phyloP scores from a whole-genome alignment of 2,329 filamentous ascomycete species.

The Ophiostoma sp. region DNA sequence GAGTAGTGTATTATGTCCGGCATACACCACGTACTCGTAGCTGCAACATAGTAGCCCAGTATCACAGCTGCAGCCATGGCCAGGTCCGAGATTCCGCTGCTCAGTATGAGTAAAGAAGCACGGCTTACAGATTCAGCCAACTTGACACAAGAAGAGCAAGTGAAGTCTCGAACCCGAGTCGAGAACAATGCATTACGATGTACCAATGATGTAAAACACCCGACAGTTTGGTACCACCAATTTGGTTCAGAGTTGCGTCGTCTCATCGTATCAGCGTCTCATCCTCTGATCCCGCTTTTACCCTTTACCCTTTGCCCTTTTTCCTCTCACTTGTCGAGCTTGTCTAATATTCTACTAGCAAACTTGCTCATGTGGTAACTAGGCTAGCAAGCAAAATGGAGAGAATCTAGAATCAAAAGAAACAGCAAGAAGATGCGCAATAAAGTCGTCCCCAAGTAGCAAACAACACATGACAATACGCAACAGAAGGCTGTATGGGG shows the following conservation, averaged over 20 bases:
- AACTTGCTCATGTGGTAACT: not conserved
- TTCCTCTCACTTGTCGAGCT: not conserved
- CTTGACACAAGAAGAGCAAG: not conserved
- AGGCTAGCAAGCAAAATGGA: constrained; percentile 5
- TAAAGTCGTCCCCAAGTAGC: not conserved
- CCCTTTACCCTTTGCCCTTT: not conserved
- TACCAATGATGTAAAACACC: not conserved
- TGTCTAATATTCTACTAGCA: not conserved
- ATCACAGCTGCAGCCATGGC: not conserved
- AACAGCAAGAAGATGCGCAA: not conserved
- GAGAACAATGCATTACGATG: not conserved
- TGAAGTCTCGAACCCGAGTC: not conserved
- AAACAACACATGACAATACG: too few relatives aligned
- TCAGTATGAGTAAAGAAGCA: not conserved
- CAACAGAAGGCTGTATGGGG: too few relatives aligned
- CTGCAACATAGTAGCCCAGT: not conserved
- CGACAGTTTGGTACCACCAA: constrained; percentile 2
- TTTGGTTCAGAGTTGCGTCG: not conserved
- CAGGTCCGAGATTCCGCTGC: not conserved
- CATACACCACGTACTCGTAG: not conserved
- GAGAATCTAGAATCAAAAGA: not conserved
- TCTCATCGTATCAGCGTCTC: not conserved
- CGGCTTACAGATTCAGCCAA: not conserved
- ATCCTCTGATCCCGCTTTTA: constrained; percentile 3
- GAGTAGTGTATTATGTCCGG: not conserved